Evolutionary conservation across 225 moss, liverwort and hornwort species (phyloP).

Genomic region (Antitrichia curtipendula): DNA sequence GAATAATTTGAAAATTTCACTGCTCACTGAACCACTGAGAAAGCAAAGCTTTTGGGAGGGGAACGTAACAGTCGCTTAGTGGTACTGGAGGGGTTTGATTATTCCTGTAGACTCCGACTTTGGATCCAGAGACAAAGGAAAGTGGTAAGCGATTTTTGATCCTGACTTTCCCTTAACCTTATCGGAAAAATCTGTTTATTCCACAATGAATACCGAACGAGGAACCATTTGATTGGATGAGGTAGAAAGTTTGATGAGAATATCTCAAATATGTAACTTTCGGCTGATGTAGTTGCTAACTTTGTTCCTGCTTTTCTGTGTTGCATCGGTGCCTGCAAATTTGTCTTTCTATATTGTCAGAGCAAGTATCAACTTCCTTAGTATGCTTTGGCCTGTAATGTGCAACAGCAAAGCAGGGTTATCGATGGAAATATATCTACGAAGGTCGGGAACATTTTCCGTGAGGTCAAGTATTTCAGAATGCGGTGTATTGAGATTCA

Average conservation of each 20-base stretch:
- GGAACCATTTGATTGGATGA: neutral
- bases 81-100: constrained; percentile 40
- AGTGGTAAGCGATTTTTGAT: constrained; percentile 7
- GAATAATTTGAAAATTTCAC: neutral
- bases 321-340: neutral
- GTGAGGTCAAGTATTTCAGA: neutral
- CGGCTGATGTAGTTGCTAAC: neutral
- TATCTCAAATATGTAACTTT: neutral
- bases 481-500: neutral
- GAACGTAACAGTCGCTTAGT: constrained; percentile 9
- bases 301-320: neutral
- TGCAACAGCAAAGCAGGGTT: constrained; percentile 15
- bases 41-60: neutral
- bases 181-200: neutral
- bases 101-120: constrained; percentile 20
- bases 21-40: neutral
- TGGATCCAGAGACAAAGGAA: constrained; percentile 4
- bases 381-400: neutral
- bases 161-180: neutral
- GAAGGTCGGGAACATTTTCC: neutral
- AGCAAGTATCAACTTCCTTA: neutral
- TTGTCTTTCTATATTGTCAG: neutral
- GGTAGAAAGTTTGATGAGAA: neutral
- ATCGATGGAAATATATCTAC: neutral
- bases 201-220: neutral